Percentiles rank a stretch among this genome's conserved stretches.
Evolutionary conservation across 73 alveolate genomes (phyloP).

Genomic region (Tetrahymena malaccensis): DNA sequence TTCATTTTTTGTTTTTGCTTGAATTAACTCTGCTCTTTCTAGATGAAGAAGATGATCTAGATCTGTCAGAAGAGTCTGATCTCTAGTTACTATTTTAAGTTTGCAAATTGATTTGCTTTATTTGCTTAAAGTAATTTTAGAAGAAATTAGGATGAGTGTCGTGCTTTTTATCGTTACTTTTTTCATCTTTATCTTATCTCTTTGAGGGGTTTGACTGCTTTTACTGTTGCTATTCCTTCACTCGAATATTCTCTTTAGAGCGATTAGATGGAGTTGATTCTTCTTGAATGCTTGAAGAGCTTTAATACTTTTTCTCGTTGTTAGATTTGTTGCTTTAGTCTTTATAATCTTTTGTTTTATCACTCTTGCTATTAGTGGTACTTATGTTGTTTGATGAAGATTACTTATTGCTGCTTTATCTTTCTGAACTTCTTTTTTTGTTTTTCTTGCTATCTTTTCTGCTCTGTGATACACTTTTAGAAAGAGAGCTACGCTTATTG

Average conservation of each 20-base stretch:
- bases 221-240: background rate
- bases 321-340: background rate
- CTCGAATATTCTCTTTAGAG: background rate
- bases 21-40: background rate
- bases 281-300: background rate
- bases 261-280: background rate
- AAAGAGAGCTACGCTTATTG: background rate
- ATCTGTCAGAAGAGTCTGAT: background rate
- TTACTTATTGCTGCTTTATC: background rate
- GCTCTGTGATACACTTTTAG: background rate
- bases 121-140: background rate
- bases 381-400: background rate
- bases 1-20: background rate
- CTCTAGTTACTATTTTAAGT: background rate
- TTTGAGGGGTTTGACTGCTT: background rate
- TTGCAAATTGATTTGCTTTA: background rate
- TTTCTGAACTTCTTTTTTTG: background rate
- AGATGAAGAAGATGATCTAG: background rate
- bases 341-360: background rate
- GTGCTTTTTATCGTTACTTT: background rate
- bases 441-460: background rate
- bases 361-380: background rate
- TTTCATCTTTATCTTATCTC: background rate
- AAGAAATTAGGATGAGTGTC: background rate
- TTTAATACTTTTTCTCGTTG: background rate